phyloP scores from a whole-genome alignment of 176 grass and related monocot species.

The Carex cristatella region DNA sequence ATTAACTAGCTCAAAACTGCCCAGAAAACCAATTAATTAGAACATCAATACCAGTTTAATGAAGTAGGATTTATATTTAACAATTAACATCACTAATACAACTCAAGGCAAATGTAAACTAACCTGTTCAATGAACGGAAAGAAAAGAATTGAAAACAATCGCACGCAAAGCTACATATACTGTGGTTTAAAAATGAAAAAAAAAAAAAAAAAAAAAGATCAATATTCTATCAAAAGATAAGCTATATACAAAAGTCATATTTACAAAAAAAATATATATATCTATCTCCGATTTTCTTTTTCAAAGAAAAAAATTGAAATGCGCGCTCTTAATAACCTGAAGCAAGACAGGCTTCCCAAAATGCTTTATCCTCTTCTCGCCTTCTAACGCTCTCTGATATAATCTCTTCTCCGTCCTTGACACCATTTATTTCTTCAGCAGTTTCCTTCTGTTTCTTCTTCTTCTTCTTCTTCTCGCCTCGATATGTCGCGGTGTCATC shows the following conservation, averaged over 20 bases:
- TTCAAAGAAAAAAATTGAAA: background rate
- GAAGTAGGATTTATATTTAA: background rate
- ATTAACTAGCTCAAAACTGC: background rate
- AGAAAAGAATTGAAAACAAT: too few species aligned
- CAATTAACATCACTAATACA: background rate
- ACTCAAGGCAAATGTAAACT: background rate
- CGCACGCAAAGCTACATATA: too few species aligned
- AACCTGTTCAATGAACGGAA: background rate
- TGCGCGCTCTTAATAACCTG: background rate
- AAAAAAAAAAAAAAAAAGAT: background rate
- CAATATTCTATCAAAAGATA: background rate
- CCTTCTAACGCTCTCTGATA: background rate
- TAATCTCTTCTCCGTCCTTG: background rate
- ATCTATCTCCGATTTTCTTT: background rate
- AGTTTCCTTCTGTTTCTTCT: background rate
- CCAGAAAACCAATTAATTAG: background rate
- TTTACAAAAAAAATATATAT: background rate
- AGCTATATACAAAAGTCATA: background rate
- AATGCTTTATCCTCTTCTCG: conserved; percentile 23
- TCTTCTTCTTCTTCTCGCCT: background rate
- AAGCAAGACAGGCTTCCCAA: conserved; percentile 17
- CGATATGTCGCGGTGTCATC: background rate
- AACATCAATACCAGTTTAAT: background rate
- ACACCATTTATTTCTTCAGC: background rate
- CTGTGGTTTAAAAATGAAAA: background rate